Evolutionary conservation across 1,284 basidiomycete genomes (phyloP), one percentile per base, ranked within the genome.

Genomic region (Trametes polyzona): DNA sequence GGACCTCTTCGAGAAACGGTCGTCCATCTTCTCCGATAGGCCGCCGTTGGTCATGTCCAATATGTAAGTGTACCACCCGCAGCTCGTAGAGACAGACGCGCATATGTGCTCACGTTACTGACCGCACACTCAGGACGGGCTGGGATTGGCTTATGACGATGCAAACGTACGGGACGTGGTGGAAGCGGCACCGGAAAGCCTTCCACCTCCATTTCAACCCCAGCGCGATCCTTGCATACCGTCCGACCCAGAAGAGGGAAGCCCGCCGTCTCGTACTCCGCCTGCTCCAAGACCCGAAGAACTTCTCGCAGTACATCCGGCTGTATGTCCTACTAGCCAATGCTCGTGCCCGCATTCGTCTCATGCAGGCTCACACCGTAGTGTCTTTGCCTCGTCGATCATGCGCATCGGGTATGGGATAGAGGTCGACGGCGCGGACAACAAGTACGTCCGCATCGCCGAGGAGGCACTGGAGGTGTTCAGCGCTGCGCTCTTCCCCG

Each of bases 321-420:
- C 29, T 42, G 59, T 57, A 39, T 37, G 50, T 37, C 9, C 2
- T 4, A 9, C 23, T 23, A n/a, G n/a, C n/a, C n/a, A n/a, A n/a
- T n/a, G n/a, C n/a, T n/a, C n/a, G n/a, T n/a, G n/a, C n/a, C n/a
- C n/a, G n/a, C n/a, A n/a, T n/a, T n/a, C n/a, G n/a, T n/a, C n/a
- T n/a, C n/a, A n/a, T n/a, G n/a, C n/a, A n/a, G n/a, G n/a, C n/a
- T n/a, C n/a, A n/a, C n/a, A n/a, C n/a, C n/a, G n/a, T 26, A 35
- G 33, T 21, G n/a, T 9, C 2, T n/a, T 35, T 32, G 30, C 37
- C 8, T 33, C 47, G 9, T 29, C 30, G 7, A 49, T 55, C 21
- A 64, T 72, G 41, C 63, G 56, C 16, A 61, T 75, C 27, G 57
- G 68, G 3, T 67, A 75, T 52, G 74, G 73, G 11, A 66, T 74